Conservation (phyloP, 495 filamentous ascomycete genomes). For the Daldinia bambusicola region DNA sequence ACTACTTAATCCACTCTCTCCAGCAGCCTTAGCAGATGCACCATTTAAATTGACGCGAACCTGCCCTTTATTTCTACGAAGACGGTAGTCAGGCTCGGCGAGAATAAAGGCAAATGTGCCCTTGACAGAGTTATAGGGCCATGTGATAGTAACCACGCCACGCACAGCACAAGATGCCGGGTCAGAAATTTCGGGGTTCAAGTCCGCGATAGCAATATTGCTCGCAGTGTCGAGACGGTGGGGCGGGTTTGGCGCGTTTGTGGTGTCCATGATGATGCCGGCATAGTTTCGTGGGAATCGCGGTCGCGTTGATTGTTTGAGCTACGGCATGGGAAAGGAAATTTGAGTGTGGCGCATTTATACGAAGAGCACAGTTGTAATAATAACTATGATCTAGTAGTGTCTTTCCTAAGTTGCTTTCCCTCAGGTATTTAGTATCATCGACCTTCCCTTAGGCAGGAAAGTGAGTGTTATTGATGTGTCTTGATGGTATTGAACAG, state of each 20-base stretch:
- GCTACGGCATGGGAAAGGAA: slow-evolving; percentile 22
- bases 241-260: slow-evolving; percentile 25
- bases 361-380: not conserved
- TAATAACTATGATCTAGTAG: not conserved
- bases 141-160: slow-evolving; percentile 83
- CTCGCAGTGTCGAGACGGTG: slow-evolving; percentile 33
- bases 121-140: slow-evolving; percentile 87
- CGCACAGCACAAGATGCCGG: slow-evolving; percentile 50
- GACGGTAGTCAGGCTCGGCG: slow-evolving; percentile 86
- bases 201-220: slow-evolving; percentile 72
- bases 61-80: slow-evolving; percentile 81
- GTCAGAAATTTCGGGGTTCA: slow-evolving; percentile 65
- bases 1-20: slow-evolving; percentile 72
- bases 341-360: slow-evolving; percentile 30
- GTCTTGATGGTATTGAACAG: slow-evolving; percentile 13
- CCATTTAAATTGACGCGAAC: slow-evolving; percentile 84
- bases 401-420: not conserved
- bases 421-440: not conserved
- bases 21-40: slow-evolving; percentile 73
- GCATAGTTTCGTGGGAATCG: slow-evolving; percentile 37
- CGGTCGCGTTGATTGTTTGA: slow-evolving; percentile 28
- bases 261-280: slow-evolving; percentile 39
- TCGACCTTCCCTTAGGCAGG: not conserved
- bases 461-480: not conserved
- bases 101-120: slow-evolving; percentile 78